Conservation (phyloP, 352 stramenopile genomes). For the Globisporangium paddicum region DNA sequence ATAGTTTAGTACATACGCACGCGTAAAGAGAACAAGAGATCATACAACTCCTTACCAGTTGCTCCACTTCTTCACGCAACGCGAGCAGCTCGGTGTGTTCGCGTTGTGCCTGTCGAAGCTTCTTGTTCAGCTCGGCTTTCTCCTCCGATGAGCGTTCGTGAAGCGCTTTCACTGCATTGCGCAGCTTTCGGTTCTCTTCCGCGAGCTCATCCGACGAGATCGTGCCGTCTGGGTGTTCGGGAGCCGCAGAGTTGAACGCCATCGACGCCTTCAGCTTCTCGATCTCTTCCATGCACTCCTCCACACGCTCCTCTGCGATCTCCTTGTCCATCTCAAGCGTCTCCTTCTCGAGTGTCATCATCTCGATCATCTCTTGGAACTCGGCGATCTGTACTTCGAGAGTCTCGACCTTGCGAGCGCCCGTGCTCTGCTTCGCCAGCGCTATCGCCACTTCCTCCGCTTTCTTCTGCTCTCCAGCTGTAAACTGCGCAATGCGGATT, state of each 20-base stretch:
- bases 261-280: conserved; percentile 70
- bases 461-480: conserved; percentile 65
- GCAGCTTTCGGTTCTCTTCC: conserved; percentile 84
- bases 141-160: conserved; percentile 77
- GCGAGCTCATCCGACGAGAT: conserved; percentile 32
- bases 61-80: conserved; percentile 69
- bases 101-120: conserved; percentile 67
- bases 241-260: conserved; percentile 37
- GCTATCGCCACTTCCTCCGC: conserved; percentile 69
- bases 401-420: conserved; percentile 61
- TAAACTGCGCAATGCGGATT: conserved; percentile 58
- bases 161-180: conserved; percentile 73
- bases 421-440: conserved; percentile 63
- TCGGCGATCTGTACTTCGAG: conserved; percentile 65
- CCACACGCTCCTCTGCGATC: conserved; percentile 78
- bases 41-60: conserved; percentile 26
- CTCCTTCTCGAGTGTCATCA: conserved; percentile 84
- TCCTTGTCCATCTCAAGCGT: conserved; percentile 88
- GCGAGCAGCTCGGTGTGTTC: conserved; percentile 63
- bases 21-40: background rate
- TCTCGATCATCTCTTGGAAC: conserved; percentile 80
- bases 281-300: conserved; percentile 66
- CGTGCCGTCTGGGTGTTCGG: conserved; percentile 30
- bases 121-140: conserved; percentile 78
- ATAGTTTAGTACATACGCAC: too few relatives aligned